These are phyloP conservation scores for Serendipita sp. DNA, from an alignment of 768 basidiomycete species.

Conservation along the genomic window DNA sequence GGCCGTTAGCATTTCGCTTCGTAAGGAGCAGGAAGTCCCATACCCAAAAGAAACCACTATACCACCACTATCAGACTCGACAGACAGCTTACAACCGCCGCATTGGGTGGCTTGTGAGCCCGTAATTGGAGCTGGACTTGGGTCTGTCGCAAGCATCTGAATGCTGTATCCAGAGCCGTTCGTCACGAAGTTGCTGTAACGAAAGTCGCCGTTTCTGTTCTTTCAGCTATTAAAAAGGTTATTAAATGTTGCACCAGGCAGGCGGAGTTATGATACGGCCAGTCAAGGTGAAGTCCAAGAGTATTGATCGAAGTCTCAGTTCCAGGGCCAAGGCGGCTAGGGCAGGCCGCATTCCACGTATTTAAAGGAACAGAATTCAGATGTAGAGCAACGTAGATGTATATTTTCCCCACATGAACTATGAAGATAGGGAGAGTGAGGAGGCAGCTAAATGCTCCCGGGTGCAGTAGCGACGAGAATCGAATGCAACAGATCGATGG, in stretches of 20 bases:
- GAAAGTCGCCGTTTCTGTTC: too few relatives aligned
- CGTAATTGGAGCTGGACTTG: not conserved
- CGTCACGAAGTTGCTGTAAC: too few relatives aligned
- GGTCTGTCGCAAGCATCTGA: not conserved
- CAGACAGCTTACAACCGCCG: constrained; percentile 70
- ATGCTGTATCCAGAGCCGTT: not conserved
- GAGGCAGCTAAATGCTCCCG: not conserved
- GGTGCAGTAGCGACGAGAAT: not conserved
- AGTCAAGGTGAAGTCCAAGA: too few relatives aligned
- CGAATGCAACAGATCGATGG: constrained; percentile 1
- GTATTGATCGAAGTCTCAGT: too few relatives aligned
- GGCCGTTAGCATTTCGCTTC: too few relatives aligned
- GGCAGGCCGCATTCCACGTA: too few relatives aligned
- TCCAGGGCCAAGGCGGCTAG: too few relatives aligned
- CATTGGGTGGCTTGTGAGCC: constrained; percentile 24
- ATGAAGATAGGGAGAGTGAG: too few relatives aligned
- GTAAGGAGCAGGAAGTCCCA: constrained; percentile 20
- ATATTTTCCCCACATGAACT: not conserved
- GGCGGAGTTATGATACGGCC: too few relatives aligned
- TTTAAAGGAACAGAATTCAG: too few relatives aligned
- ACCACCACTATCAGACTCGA: constrained; percentile 66
- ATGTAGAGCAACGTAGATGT: not conserved
- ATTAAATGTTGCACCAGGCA: too few relatives aligned
- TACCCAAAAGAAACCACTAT: constrained; percentile 94
- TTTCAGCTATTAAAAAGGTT: too few relatives aligned